A percentile compares a stretch with the other conserved stretches of the same genome.
Conservation (phyloP, 2,329 filamentous ascomycete genomes). For the Colletotrichum viniferum region DNA sequence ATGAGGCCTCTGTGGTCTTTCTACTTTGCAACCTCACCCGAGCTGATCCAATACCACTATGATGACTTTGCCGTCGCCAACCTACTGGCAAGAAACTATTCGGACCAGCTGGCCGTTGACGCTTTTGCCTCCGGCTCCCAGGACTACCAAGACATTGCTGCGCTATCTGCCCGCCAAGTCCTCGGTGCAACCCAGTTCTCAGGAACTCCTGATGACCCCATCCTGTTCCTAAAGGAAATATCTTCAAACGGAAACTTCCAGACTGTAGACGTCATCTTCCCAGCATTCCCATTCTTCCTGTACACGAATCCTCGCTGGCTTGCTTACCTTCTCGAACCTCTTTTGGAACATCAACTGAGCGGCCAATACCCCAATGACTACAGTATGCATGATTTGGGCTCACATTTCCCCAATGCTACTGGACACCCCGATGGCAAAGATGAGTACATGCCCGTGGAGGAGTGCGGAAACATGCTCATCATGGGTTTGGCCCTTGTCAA, state of each 20-base stretch:
- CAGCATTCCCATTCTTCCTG: conserved; percentile 83
- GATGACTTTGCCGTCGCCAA: conserved; percentile 70
- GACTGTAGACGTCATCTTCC: conserved; percentile 88
- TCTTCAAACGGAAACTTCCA: conserved; percentile 86
- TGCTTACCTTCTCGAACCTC: conserved; percentile 77
- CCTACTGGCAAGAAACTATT: conserved; percentile 73
- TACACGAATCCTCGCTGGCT: conserved; percentile 85
- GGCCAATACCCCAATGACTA: conserved; percentile 85
- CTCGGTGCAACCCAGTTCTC: conserved; percentile 80
- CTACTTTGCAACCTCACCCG: conserved; percentile 67
- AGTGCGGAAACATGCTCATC: conserved; percentile 78
- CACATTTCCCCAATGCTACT: conserved; percentile 77
- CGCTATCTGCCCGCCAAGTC: conserved; percentile 79
- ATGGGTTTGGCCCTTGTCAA: conserved; percentile 81
- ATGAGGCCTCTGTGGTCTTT: conserved; percentile 84
- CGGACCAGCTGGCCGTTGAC: conserved; percentile 70
- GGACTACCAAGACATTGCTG: conserved; percentile 78
- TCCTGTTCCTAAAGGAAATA: conserved; percentile 85
- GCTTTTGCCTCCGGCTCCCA: conserved; percentile 75
- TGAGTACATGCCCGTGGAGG: conserved; percentile 78
- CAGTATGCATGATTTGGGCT: conserved; percentile 77
- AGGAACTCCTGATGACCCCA: conserved; percentile 71
- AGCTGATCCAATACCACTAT: conserved; percentile 78
- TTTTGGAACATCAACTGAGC: conserved; percentile 81
- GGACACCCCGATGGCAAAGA: conserved; percentile 72